Percentiles rank a stretch among this genome's conserved stretches.
Conservation (phyloP, 352 stramenopile species). For the Peronospora tabacina region DNA sequence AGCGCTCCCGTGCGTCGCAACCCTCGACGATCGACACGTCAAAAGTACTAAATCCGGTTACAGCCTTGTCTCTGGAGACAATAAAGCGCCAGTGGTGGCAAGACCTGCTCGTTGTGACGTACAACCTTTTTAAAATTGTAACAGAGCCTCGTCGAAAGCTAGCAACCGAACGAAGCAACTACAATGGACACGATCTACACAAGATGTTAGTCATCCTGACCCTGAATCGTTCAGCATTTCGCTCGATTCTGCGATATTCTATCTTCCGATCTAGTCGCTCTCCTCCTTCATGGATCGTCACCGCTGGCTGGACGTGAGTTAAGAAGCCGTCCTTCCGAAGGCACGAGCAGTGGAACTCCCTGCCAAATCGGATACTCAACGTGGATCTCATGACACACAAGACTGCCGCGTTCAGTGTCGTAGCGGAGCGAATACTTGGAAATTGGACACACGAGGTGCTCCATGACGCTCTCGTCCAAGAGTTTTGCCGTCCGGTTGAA, state of each 20-base stretch:
- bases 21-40: constrained; percentile 53
- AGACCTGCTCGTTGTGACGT: background rate
- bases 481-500: constrained; percentile 28
- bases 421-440: constrained; percentile 81
- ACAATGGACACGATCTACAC: no score
- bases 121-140: constrained; percentile 5
- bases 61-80: constrained; percentile 11
- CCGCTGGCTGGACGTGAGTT: constrained; percentile 27
- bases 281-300: background rate
- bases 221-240: no score
- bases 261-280: background rate
- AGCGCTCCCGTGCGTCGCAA: constrained; percentile 66
- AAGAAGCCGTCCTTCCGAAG: constrained; percentile 64
- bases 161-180: no score
- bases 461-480: constrained; percentile 57
- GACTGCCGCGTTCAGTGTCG: constrained; percentile 40
- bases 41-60: constrained; percentile 45
- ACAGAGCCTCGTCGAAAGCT: constrained; percentile 5
- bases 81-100: constrained; percentile 10
- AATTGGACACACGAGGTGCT: constrained; percentile 79
- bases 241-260: constrained; percentile 6
- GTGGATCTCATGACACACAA: constrained; percentile 79
- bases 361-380: constrained; percentile 80
- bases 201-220: no score
- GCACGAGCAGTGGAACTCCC: constrained; percentile 64